Base-by-base conservation (phyloP, 2,329 filamentous ascomycete genomes). In the Pyrenophora teres region DNA sequence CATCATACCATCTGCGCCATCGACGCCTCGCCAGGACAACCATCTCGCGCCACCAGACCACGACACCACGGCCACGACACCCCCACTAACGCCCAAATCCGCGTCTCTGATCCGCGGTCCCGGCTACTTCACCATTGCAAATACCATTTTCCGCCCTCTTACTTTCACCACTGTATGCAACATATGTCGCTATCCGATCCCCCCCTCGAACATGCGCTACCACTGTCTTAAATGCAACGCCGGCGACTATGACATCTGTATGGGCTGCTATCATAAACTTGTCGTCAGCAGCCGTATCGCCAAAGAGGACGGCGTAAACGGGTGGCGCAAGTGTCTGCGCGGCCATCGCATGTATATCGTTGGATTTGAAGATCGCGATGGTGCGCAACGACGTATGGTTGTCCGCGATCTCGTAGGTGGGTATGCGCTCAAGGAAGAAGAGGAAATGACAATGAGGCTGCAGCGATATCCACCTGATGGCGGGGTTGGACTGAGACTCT, bases 191-290 rank as follows among this genome's bases (percentile, higher is more conserved):
- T 82, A 86, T 41, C 78, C 84, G 0, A 95, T 97, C 52, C 80
- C 85, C 2, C 86, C 90, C 0, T 83, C 81, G 0, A 81, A 85
- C 44, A 83, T 83, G 5, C 83, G 92, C 12, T 92, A 88, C 62
- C 93, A 97, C 74, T 97, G 93, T 74, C 87, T 85, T 41, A 77
- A 81, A 44, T 96, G 92, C 72, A 85, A 84, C 44, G 78, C 82
- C 25, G 92, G 92, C n/a, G 89, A 95, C 70, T 96, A 94, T 71
- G 90, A 97, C 62, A 83, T 96, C 40, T 97, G 92, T 75, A 80
- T 80, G 15, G 78, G 81, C 3, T 97, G 92, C 78, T 97, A 97
- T 72, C 76, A 81, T 42, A 82, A 81, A 40, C 80, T 92, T 6
- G 82, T 89, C 1, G 74, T 79, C 2, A 81, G 81, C 0, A 81